Percentiles rank a stretch among this genome's conserved stretches.
Evolutionary conservation across 768 basidiomycete species (phyloP).

Genomic region (Coprinopsis strossmayeri): DNA sequence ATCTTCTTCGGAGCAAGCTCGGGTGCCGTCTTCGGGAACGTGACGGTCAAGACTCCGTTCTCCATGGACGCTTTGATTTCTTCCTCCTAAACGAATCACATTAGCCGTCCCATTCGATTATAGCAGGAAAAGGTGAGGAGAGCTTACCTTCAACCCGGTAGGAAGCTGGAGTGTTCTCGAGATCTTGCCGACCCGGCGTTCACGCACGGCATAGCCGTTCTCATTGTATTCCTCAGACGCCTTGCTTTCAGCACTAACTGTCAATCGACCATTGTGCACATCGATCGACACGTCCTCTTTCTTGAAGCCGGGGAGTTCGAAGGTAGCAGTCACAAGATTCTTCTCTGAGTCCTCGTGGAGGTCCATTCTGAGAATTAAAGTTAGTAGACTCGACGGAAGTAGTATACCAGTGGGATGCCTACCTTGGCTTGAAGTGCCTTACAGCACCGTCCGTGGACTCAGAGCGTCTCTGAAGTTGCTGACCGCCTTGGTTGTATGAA

Average conservation of each 20-base stretch:
- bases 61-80: slow-evolving; percentile 37
- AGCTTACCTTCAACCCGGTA: slow-evolving; percentile 41
- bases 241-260: slow-evolving; percentile 42
- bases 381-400: background rate
- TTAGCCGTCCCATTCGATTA: slow-evolving; percentile 24
- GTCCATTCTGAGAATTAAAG: slow-evolving; percentile 41
- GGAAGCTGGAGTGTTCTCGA: slow-evolving; percentile 45
- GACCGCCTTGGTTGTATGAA: background rate
- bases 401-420: background rate
- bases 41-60: slow-evolving; percentile 42
- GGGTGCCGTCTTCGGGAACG: slow-evolving; percentile 42
- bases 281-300: slow-evolving; percentile 49
- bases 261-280: slow-evolving; percentile 41
- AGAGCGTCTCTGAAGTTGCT: slow-evolving; percentile 4
- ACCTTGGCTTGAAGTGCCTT: slow-evolving; percentile 26
- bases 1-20: slow-evolving; percentile 28
- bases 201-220: slow-evolving; percentile 34
- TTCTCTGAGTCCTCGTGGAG: slow-evolving; percentile 41
- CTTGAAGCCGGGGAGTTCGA: slow-evolving; percentile 52
- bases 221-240: slow-evolving; percentile 26
- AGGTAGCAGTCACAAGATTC: slow-evolving; percentile 45
- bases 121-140: slow-evolving; percentile 12
- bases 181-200: slow-evolving; percentile 41
- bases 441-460: slow-evolving; percentile 12
- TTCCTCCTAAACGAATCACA: slow-evolving; percentile 20